Percentiles rank a stretch among this genome's conserved stretches.
Evolutionary conservation across 2,329 filamentous ascomycete genomes (phyloP).

Genomic region (Cladophialophora immunda): DNA sequence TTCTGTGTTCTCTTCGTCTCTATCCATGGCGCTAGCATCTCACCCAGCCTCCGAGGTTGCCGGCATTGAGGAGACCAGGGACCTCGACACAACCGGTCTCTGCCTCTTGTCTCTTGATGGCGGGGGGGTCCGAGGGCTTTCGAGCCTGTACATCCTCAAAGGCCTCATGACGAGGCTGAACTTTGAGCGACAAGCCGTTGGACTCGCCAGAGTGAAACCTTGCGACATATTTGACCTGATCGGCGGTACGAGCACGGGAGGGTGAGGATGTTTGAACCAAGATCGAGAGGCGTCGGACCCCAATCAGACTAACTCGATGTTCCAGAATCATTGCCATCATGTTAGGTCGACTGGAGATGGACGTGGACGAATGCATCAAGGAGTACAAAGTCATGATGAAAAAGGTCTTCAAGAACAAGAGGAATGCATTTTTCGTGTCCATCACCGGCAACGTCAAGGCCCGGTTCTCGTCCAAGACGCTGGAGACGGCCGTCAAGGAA

Average conservation of each 20-base stretch:
- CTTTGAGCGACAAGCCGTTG: conserved; percentile 14
- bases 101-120: conserved; percentile 37
- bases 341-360: conserved; percentile 49
- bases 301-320: background rate
- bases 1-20: background rate
- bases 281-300: background rate
- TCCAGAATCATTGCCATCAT: conserved; percentile 49
- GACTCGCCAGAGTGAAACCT: conserved; percentile 25
- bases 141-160: conserved; percentile 32
- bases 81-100: conserved; percentile 27
- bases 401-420: conserved; percentile 42
- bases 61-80: conserved; percentile 3
- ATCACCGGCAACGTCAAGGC: conserved; percentile 26
- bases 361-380: conserved; percentile 46
- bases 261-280: conserved; percentile 28
- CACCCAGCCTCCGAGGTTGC: background rate
- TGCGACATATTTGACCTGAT: conserved; percentile 38
- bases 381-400: conserved; percentile 44
- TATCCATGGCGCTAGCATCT: conserved; percentile 1
- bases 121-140: conserved; percentile 34
- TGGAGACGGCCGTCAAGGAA: conserved; percentile 42
- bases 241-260: conserved; percentile 37
- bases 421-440: conserved; percentile 10
- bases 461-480: conserved; percentile 43
- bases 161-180: conserved; percentile 32